Evolutionary conservation across 2,329 filamentous ascomycete species (phyloP).

Genomic region (Phaeosphaeriaceae sp.): DNA sequence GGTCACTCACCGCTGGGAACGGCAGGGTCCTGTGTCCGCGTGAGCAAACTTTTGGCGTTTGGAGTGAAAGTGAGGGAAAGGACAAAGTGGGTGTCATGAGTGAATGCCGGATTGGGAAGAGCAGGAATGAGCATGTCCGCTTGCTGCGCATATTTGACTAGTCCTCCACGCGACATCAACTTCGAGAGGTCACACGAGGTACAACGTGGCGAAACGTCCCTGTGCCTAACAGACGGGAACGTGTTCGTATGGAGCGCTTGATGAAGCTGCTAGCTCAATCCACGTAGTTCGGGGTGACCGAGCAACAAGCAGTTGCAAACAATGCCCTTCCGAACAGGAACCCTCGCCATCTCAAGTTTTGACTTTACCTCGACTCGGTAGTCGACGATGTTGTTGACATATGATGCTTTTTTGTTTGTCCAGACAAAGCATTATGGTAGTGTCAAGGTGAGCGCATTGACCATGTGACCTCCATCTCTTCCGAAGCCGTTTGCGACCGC

Average conservation of each 20-base stretch:
- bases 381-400: slow-evolving; percentile 6
- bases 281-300: neutral
- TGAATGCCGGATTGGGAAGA: slow-evolving; percentile 3
- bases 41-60: slow-evolving; percentile 5
- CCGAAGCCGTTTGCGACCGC: neutral
- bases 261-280: neutral
- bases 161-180: neutral
- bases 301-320: neutral
- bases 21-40: slow-evolving; percentile 8
- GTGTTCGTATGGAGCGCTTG: neutral
- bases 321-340: neutral
- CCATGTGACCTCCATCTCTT: neutral
- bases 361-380: slow-evolving; percentile 4
- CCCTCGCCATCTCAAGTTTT: too few species aligned
- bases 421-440: slow-evolving; percentile 4
- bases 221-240: neutral
- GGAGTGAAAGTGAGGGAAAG: slow-evolving; percentile 4
- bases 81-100: slow-evolving; percentile 5
- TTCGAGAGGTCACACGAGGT: neutral
- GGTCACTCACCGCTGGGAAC: slow-evolving; percentile 2
- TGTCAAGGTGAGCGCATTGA: neutral
- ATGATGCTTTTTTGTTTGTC: slow-evolving; percentile 5
- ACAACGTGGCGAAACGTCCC: neutral
- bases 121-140: neutral
- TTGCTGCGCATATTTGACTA: neutral